Conservation (phyloP, 306 rosid species). For the Styphnolobium japonicum region DNA sequence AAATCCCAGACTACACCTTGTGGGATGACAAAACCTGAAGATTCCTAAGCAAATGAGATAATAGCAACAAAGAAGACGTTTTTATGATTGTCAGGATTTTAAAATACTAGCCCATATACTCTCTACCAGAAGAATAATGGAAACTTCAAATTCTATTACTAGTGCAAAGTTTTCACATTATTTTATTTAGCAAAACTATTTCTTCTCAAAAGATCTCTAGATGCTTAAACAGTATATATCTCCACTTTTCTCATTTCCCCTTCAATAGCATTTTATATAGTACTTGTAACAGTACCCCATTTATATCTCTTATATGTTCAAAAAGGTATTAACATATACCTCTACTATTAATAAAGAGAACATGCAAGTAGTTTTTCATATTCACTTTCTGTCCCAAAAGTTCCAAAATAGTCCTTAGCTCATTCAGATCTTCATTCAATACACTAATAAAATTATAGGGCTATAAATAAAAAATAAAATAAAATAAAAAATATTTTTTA, state of each 20-base stretch:
- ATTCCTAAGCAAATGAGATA: not conserved
- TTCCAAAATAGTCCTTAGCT: not conserved
- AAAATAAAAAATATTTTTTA: not conserved
- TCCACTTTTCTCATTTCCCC: not conserved
- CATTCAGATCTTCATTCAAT: not conserved
- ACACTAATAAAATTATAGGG: not conserved
- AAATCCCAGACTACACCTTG: slow-evolving; percentile 16
- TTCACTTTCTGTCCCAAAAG: not conserved
- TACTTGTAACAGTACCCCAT: not conserved
- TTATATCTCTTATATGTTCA: not conserved
- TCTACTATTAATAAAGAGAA: not conserved
- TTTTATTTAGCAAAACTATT: not conserved
- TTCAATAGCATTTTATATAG: not conserved
- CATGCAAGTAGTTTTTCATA: not conserved
- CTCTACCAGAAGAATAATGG: not conserved
- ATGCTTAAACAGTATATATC: not conserved
- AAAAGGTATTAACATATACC: slow-evolving; percentile 3
- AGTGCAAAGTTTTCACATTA: not conserved
- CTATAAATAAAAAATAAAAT: too few species aligned
- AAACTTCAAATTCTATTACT: slow-evolving; percentile 11
- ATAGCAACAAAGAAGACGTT: not conserved
- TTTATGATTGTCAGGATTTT: not conserved
- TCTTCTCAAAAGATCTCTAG: not conserved
- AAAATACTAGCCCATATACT: not conserved
- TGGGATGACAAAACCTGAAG: not conserved